Base-by-base conservation (phyloP, 208 protist genomes). In the Strigomonas oncopelti region DNA sequence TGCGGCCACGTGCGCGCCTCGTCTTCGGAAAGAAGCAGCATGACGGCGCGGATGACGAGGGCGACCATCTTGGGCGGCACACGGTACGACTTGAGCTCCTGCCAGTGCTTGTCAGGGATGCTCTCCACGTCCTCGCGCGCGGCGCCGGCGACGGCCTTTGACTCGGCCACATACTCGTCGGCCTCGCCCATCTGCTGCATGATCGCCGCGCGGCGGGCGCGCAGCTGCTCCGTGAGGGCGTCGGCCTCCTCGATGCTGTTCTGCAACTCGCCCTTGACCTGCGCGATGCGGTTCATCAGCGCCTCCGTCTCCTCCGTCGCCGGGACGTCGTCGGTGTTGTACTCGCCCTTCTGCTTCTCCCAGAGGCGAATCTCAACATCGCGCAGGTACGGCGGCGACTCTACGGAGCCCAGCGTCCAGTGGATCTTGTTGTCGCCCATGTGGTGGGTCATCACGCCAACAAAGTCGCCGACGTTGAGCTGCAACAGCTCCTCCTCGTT, bases 1-100 rank as follows among this genome's bases (percentile, higher is more conserved):
- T 90, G 82, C 20, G 77, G 74, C 89, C 89, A 94, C 13, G 74
- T 80, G 38, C 69, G 77, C 28, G 89, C 86, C 68, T 84, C 77
- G 61, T 94, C 89, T 73, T 94, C 85, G 3, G 78, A 87, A 13
- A 94, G 80, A 0, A 94, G 77, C 51, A 94, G 69, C 89, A 94
- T 94, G n/a, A 94, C 86, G 0, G 89, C 86, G 22, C 89, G 89
- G 28, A 94, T 73, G 25, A 94, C 78, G 16, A 90, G 72, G 3
- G 75, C 69, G 27, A 94, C 84, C 82, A 91, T 88, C 72, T 84
- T 90, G 31, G 89, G 84, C n/a, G 89, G 83, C 4, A 81, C 67
- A 36, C 89, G 79, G 72, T 94, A 94, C 13, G 89, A 92, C 77
- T 91, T 92, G n/a, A 94, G 78, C 77, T 94, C 89, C 25, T 91